Conservation (phyloP, 2,329 filamentous ascomycete species). For the Colletotrichum aenigma region DNA sequence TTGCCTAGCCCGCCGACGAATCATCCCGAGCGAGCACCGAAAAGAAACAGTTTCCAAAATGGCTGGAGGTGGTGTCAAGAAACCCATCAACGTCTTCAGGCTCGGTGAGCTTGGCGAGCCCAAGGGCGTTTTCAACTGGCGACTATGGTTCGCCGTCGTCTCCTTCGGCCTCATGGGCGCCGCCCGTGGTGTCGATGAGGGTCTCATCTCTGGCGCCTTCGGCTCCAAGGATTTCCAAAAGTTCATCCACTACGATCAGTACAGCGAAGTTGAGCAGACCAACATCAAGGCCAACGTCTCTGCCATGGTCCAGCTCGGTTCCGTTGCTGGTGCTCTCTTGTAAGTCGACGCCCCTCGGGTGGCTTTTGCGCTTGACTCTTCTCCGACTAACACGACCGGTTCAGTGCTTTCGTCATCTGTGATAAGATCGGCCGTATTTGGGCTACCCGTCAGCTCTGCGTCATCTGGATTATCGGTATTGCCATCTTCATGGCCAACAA, state of each 20-base stretch:
- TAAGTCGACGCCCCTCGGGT: constrained; percentile 26
- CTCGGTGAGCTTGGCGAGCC: constrained; percentile 69
- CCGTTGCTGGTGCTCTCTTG: constrained; percentile 71
- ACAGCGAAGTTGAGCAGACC: constrained; percentile 57
- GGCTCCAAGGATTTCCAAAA: constrained; percentile 68
- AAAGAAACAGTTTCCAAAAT: not conserved
- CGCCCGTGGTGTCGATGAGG: constrained; percentile 80
- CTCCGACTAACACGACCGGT: not conserved
- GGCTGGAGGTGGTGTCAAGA: constrained; percentile 50
- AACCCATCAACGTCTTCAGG: constrained; percentile 67
- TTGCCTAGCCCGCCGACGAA: not conserved
- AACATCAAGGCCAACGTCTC: constrained; percentile 79
- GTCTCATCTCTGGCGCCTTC: constrained; percentile 75
- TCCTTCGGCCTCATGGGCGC: constrained; percentile 79
- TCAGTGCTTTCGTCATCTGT: constrained; percentile 61
- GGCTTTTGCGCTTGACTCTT: not conserved
- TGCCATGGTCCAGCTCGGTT: constrained; percentile 82
- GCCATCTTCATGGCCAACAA: constrained; percentile 61
- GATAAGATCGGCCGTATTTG: constrained; percentile 67
- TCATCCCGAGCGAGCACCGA: not conserved
- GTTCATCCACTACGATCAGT: constrained; percentile 61
- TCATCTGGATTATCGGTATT: constrained; percentile 63
- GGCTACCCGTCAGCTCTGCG: constrained; percentile 62
- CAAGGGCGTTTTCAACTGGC: constrained; percentile 76
- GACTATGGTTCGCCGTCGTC: constrained; percentile 77